Conservation (phyloP, 2,329 filamentous ascomycete species). For the Zymoseptoria pseudotritici region DNA sequence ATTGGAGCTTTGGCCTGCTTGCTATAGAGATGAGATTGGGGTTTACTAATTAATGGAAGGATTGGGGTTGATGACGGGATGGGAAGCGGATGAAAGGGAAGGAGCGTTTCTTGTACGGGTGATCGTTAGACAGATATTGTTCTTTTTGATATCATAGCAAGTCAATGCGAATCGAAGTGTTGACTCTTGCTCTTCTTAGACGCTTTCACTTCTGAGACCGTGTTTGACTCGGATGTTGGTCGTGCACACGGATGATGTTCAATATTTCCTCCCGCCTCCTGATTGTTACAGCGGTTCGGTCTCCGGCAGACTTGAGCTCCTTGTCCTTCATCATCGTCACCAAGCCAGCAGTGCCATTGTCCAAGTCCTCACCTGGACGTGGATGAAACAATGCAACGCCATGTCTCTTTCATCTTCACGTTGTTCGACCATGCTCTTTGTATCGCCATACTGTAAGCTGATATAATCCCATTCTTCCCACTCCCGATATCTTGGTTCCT, state of each 20-base stretch:
- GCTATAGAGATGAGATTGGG: neutral
- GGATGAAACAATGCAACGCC: neutral
- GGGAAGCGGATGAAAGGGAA: neutral
- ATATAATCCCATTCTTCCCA: neutral
- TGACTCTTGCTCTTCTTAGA: neutral
- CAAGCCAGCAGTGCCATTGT: neutral
- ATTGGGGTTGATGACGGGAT: neutral
- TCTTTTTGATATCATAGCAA: neutral
- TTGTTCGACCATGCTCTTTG: neutral
- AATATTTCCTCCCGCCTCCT: no score
- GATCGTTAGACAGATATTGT: neutral
- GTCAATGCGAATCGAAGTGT: neutral
- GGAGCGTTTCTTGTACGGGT: neutral
- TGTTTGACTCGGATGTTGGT: neutral
- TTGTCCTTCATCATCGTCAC: neutral
- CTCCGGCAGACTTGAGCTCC: neutral
- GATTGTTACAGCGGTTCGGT: neutral
- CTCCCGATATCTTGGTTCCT: neutral
- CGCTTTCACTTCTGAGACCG: neutral
- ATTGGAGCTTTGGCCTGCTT: neutral
- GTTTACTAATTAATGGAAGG: conserved; percentile 1
- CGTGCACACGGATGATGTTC: neutral
- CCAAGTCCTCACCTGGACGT: neutral
- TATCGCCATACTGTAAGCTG: neutral
- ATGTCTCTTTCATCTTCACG: neutral